These are phyloP conservation scores for Alternaria sp. DNA, from an alignment of 2,329 filamentous ascomycete genomes.

Conservation along the genomic window DNA sequence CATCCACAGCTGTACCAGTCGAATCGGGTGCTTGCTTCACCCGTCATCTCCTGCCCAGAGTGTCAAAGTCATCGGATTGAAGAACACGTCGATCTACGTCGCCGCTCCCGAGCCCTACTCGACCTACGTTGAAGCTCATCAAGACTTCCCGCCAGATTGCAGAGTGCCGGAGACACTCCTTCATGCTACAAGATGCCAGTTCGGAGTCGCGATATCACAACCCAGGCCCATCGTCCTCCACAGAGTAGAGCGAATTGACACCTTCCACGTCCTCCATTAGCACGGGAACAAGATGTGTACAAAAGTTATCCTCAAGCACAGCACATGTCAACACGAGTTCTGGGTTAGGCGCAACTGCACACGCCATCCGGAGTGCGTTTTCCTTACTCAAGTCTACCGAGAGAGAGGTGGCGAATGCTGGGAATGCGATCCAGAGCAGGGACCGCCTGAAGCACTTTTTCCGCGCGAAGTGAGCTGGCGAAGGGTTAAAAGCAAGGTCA, in stretches of 20 bases:
- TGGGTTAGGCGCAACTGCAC: slow-evolving; percentile 32
- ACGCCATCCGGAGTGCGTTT: slow-evolving; percentile 22
- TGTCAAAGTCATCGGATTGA: not conserved
- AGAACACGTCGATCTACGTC: not conserved
- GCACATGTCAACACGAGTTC: slow-evolving; percentile 29
- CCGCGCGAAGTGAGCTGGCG: slow-evolving; percentile 29
- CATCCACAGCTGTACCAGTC: not conserved
- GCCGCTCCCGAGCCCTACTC: no score
- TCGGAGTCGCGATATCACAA: not conserved
- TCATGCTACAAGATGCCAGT: slow-evolving; percentile 1
- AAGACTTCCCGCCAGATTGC: not conserved
- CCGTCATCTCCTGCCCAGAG: not conserved
- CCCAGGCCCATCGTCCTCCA: not conserved
- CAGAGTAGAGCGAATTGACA: not conserved
- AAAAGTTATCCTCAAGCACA: slow-evolving; percentile 31
- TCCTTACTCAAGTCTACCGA: slow-evolving; percentile 28
- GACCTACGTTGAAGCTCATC: not conserved
- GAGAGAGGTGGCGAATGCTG: slow-evolving; percentile 34
- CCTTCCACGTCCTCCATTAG: not conserved
- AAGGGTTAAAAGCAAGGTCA: slow-evolving; percentile 15
- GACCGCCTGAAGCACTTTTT: slow-evolving; percentile 33
- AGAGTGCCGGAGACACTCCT: not conserved
- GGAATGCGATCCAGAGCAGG: slow-evolving; percentile 35
- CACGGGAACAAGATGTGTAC: slow-evolving; percentile 27
- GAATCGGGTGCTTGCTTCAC: not conserved